A percentile compares a stretch with the other conserved stretches of the same genome.
Evolutionary conservation across 2,329 filamentous ascomycete genomes (phyloP).

Genomic region (Scopulariopsis brevicaulis): DNA sequence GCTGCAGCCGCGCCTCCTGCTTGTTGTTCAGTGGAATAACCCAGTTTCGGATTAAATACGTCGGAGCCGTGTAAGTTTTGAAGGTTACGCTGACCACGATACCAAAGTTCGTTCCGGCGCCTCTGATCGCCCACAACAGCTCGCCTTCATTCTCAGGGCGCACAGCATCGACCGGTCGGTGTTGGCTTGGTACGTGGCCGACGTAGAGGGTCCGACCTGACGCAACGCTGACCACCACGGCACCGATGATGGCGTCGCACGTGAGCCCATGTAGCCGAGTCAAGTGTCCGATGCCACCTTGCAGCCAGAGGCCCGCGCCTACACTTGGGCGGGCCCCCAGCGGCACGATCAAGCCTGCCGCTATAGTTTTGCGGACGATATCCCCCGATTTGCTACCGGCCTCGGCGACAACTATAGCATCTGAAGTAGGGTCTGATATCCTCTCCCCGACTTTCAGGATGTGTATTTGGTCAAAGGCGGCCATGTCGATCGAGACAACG

Average conservation of each 20-base stretch:
- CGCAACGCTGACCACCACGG: slow-evolving; percentile 40
- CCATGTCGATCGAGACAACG: slow-evolving; percentile 47
- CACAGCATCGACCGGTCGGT: slow-evolving; percentile 26
- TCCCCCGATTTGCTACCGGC: slow-evolving; percentile 45
- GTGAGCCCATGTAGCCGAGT: slow-evolving; percentile 41
- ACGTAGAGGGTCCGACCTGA: slow-evolving; percentile 35
- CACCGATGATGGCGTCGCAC: slow-evolving; percentile 50
- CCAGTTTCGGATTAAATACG: slow-evolving; percentile 28
- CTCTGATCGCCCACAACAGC: slow-evolving; percentile 45
- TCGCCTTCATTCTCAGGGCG: slow-evolving; percentile 35
- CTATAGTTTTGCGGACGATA: slow-evolving; percentile 35
- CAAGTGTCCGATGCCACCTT: slow-evolving; percentile 55
- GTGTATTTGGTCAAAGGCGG: slow-evolving; percentile 37
- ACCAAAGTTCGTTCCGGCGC: slow-evolving; percentile 48
- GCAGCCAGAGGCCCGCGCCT: slow-evolving; percentile 50
- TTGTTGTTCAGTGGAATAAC: slow-evolving; percentile 18
- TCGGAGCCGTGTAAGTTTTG: slow-evolving; percentile 28
- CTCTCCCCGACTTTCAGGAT: slow-evolving; percentile 18
- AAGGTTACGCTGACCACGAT: slow-evolving; percentile 43
- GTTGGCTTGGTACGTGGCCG: slow-evolving; percentile 35
- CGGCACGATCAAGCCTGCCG: slow-evolving; percentile 39
- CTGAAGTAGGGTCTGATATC: background rate
- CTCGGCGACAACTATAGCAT: slow-evolving; percentile 34
- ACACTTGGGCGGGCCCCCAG: slow-evolving; percentile 52
- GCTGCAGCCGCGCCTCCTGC: slow-evolving; percentile 14